phyloP scores from a whole-genome alignment of 345 rosid genomes.

The Lepidium sativum region DNA sequence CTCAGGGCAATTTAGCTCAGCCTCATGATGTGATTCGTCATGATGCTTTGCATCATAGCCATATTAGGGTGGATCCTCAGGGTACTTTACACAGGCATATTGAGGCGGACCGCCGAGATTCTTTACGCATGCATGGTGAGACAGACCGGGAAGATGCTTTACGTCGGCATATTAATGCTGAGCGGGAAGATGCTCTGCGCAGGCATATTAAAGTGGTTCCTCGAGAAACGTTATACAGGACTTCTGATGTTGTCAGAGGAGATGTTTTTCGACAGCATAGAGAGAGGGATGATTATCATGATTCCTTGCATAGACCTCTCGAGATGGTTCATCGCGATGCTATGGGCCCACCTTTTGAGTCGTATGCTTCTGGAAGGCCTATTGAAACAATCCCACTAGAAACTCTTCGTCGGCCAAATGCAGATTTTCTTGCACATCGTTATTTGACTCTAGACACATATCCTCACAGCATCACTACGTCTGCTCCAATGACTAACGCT shows the following conservation, averaged over 20 bases:
- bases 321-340: constrained; percentile 26
- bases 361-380: constrained; percentile 12
- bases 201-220: constrained; percentile 22
- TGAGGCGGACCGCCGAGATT: constrained; percentile 24
- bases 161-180: background rate
- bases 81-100: constrained; percentile 1
- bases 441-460: constrained; percentile 1
- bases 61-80: constrained; percentile 19
- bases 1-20: constrained; percentile 8
- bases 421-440: constrained; percentile 17
- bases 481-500: constrained; percentile 25
- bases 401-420: constrained; percentile 13
- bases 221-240: constrained; percentile 21
- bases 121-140: background rate
- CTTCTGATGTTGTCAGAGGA: constrained; percentile 19
- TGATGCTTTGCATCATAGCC: constrained; percentile 18
- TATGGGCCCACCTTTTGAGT: constrained; percentile 12
- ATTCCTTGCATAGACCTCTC: constrained; percentile 18
- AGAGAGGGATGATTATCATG: constrained; percentile 23
- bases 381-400: constrained; percentile 14
- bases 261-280: constrained; percentile 14
- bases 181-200: constrained; percentile 1
- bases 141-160: background rate
- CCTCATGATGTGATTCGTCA: constrained; percentile 18
- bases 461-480: constrained; percentile 1